These are phyloP conservation scores for Arthrobotrys iridis DNA, from an alignment of 2,329 filamentous ascomycete species.

Conservation along the genomic window DNA sequence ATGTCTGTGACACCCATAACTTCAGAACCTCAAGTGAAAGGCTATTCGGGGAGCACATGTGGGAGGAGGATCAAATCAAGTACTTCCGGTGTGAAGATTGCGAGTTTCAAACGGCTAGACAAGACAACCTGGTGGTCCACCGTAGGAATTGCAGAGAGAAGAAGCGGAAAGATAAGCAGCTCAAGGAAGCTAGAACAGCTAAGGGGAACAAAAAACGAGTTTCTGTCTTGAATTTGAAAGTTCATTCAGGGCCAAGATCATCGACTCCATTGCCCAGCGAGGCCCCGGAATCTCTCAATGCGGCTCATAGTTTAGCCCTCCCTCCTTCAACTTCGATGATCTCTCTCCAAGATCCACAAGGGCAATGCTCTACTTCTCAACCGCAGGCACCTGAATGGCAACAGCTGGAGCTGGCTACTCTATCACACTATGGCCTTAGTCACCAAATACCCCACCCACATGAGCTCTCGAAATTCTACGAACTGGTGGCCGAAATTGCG, in stretches of 20 bases:
- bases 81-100: constrained; percentile 1
- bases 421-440: background rate
- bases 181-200: background rate
- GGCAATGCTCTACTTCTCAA: too few species aligned
- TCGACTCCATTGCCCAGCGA: too few species aligned
- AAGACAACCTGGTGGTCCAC: constrained; percentile 12
- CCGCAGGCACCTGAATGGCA: background rate
- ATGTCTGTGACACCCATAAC: background rate
- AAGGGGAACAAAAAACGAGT: background rate
- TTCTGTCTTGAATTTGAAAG: too few species aligned
- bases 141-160: background rate
- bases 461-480: background rate
- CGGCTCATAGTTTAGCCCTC: too few species aligned
- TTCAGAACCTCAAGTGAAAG: background rate
- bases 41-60: constrained; percentile 14
- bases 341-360: too few species aligned
- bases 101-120: background rate
- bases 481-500: background rate
- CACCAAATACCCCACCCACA: background rate
- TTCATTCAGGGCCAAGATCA: too few species aligned
- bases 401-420: background rate
- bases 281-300: too few species aligned
- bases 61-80: background rate
- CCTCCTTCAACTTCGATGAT: too few species aligned
- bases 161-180: background rate